phyloP scores from a whole-genome alignment of 2,329 filamentous ascomycete genomes.

The Bertia moriformis region DNA sequence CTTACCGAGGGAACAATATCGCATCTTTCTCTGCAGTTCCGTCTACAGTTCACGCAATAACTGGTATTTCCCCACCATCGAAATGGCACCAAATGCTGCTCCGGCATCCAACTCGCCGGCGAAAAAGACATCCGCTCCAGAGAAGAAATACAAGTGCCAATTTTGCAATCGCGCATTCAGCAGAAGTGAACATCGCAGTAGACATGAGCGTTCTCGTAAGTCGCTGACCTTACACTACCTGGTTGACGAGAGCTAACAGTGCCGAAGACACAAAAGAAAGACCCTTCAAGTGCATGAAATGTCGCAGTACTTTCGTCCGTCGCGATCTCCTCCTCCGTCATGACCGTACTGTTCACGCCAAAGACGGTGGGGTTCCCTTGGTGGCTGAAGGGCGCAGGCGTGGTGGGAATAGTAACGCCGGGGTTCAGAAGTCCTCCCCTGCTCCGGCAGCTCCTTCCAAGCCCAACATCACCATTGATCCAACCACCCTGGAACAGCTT shows the following conservation, averaged over 20 bases:
- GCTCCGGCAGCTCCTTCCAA: slow-evolving; percentile 30
- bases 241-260: slow-evolving; percentile 4
- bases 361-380: slow-evolving; percentile 59
- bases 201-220: slow-evolving; percentile 67
- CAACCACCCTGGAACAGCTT: slow-evolving; percentile 53
- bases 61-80: too few species aligned
- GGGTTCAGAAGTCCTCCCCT: slow-evolving; percentile 1
- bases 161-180: slow-evolving; percentile 67
- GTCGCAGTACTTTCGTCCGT: slow-evolving; percentile 64
- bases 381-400: slow-evolving; percentile 40
- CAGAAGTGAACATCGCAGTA: slow-evolving; percentile 59
- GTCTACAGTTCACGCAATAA: too few species aligned
- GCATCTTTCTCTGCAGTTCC: neutral
- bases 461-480: slow-evolving; percentile 47
- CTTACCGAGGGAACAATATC: neutral
- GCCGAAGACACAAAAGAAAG: slow-evolving; percentile 59
- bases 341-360: slow-evolving; percentile 65
- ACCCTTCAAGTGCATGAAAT: slow-evolving; percentile 66
- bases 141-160: slow-evolving; percentile 71
- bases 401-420: neutral
- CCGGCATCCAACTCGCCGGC: slow-evolving; percentile 34
- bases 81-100: slow-evolving; percentile 26
- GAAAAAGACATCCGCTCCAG: slow-evolving; percentile 28
- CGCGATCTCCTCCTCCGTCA: slow-evolving; percentile 62
- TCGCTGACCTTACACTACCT: slow-evolving; percentile 13